Conservation (phyloP, 106 monocot genomes). For the Alisma plantagoaquatica region DNA sequence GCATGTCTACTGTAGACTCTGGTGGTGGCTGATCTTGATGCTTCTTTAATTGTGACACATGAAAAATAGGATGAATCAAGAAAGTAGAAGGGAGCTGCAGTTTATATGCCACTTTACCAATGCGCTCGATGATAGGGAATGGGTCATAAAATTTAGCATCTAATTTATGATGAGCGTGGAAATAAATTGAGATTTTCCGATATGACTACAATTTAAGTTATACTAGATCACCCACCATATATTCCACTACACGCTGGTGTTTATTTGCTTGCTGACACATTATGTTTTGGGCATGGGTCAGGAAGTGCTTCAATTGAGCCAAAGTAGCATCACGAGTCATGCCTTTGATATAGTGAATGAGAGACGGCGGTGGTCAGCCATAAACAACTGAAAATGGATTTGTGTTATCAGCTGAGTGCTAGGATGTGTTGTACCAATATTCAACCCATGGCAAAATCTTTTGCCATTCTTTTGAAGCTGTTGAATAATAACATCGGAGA, state of each 20-base stretch:
- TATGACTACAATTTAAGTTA: conserved; percentile 4
- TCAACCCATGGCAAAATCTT: conserved; percentile 5
- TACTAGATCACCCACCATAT: background rate
- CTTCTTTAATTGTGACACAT: conserved; percentile 4
- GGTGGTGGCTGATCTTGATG: no score
- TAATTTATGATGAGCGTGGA: background rate
- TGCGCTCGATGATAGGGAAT: background rate
- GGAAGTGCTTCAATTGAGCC: background rate
- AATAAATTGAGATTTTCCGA: background rate
- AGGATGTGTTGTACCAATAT: conserved; percentile 10
- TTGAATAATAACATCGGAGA: conserved; percentile 4
- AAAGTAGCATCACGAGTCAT: background rate
- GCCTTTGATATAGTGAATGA: background rate
- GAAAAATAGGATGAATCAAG: background rate
- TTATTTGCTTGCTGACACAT: conserved; percentile 3
- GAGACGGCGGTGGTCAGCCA: conserved; percentile 4
- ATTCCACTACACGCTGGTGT: background rate
- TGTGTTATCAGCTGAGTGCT: background rate
- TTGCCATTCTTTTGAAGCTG: conserved; percentile 5
- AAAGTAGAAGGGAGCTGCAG: background rate
- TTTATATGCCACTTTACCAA: conserved; percentile 5
- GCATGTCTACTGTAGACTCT: no score
- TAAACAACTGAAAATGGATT: conserved; percentile 12
- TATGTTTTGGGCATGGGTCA: background rate
- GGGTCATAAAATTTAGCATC: conserved; percentile 4